Base-by-base conservation (phyloP, 306 rosid genomes). In the Lablab purpureus region DNA sequence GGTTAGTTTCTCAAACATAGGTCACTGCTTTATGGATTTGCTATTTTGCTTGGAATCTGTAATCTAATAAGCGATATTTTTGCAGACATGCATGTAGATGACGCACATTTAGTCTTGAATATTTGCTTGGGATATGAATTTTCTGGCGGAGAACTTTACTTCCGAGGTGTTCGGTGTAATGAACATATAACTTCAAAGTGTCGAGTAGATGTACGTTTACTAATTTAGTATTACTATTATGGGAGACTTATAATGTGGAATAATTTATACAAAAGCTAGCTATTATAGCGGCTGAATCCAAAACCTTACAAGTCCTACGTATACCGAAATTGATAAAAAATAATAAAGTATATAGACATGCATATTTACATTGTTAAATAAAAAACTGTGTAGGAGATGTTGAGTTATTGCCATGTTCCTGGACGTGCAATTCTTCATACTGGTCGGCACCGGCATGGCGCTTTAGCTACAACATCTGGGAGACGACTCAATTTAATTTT, bases 391-490 rank as follows among this genome's bases (percentile, higher is more conserved):
- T 46, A 95, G 98, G 98, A 95, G 86, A 84, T 85, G 78, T 92
- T 86, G 11, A 90, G 88, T 76, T 88, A 86, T 80, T 23, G 74
- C 68, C 97, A 95, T 83, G 87, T 90, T 85, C 97, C 88, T 14
- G 99, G 99, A 23, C 87, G 2, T 41, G 98, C 96, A 19, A 84
- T 95, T 85, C 92, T 95, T 83, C 97, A 95, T 84, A 56, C 81
- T 65, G 99, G 97, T 85, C 90, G 95, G 52, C 93, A 92, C 81
- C 93, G 97, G 64, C 99, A 94, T 81, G 97, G 99, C 72, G 97
- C 95, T 75, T 85, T 92, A 84, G 90, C 97, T 56, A 89, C 94
- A 82, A 85, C 91, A 79, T 85, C 89, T 17, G 97, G 99, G 60
- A 72, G 55, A 51, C 89, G 95, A 12, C 78, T 90, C 71, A 94